Conservation (phyloP, 2,329 filamentous ascomycete species). For the Epichloe sylvatica region DNA sequence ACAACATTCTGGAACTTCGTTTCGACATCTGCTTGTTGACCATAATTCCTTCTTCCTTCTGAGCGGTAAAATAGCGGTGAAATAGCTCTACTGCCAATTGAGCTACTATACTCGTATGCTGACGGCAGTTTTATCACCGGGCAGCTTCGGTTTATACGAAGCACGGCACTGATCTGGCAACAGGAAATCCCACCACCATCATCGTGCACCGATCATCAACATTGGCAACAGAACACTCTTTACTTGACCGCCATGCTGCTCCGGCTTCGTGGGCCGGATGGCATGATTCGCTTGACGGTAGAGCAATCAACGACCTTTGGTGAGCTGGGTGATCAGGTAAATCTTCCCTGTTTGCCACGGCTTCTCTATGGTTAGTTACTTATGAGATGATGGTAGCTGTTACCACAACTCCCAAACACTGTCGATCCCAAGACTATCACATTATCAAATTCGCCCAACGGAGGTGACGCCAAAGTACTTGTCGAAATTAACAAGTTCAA, state of each 20-base stretch:
- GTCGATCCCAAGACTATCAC: constrained; percentile 46
- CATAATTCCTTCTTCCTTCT: not conserved
- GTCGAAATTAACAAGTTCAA: constrained; percentile 42
- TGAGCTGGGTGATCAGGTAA: constrained; percentile 41
- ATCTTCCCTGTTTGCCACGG: not conserved
- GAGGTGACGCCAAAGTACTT: constrained; percentile 44
- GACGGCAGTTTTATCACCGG: not conserved
- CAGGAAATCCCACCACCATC: not conserved
- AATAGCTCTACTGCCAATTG: not conserved
- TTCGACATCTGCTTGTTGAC: not conserved
- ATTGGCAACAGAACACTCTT: constrained; percentile 7
- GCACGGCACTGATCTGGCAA: not conserved
- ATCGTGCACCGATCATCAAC: not conserved
- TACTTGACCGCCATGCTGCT: constrained; percentile 50
- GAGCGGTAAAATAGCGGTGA: not conserved
- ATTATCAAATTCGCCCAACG: constrained; percentile 46
- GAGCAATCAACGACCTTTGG: constrained; percentile 61
- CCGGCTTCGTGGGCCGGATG: constrained; percentile 79
- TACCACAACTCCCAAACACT: constrained; percentile 45
- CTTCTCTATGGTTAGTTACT: not conserved
- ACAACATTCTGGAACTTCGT: not conserved
- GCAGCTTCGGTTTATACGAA: not conserved
- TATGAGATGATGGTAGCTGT: constrained; percentile 28
- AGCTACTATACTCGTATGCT: not conserved
- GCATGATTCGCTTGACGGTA: constrained; percentile 75